phyloP scores from a whole-genome alignment of 192 early-diverging fungal genomes.

The Backusella macrospora region DNA sequence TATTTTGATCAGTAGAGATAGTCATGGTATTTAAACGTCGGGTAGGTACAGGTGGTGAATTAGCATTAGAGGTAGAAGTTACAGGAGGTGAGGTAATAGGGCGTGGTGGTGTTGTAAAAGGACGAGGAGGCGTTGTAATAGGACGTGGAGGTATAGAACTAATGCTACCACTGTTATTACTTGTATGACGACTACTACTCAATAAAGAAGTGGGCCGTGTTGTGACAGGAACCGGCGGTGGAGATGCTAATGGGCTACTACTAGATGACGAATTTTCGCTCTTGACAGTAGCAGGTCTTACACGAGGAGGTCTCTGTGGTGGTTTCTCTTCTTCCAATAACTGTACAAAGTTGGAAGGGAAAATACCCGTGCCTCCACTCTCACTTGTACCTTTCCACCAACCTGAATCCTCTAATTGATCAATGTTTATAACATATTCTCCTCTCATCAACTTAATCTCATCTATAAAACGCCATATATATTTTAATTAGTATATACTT shows the following conservation, averaged over 20 bases:
- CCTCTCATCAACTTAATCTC: conserved; percentile 51
- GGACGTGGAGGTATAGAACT: conserved; percentile 7
- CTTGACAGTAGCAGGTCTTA: conserved; percentile 33
- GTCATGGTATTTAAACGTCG: conserved; percentile 5
- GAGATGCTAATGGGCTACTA: conserved; percentile 13
- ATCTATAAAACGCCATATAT: conserved; percentile 44
- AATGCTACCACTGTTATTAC: background rate
- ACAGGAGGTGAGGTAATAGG: conserved; percentile 19
- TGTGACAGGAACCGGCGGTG: conserved; percentile 33
- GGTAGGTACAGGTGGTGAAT: conserved; percentile 24
- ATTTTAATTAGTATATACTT: background rate
- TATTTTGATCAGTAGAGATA: conserved; percentile 6
- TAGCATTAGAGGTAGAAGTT: background rate
- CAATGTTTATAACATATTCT: conserved; percentile 47
- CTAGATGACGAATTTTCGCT: conserved; percentile 13
- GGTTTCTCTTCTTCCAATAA: conserved; percentile 23
- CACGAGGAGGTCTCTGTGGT: conserved; percentile 31
- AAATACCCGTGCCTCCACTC: conserved; percentile 53
- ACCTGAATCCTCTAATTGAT: conserved; percentile 50
- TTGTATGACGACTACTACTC: conserved; percentile 1
- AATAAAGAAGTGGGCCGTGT: conserved; percentile 37
- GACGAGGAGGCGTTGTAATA: conserved; percentile 1
- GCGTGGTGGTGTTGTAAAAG: conserved; percentile 8
- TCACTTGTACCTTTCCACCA: conserved; percentile 62
- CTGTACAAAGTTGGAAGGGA: conserved; percentile 58